Conservation (phyloP, 192 early-diverging fungal species). For the Endogone sp. region DNA sequence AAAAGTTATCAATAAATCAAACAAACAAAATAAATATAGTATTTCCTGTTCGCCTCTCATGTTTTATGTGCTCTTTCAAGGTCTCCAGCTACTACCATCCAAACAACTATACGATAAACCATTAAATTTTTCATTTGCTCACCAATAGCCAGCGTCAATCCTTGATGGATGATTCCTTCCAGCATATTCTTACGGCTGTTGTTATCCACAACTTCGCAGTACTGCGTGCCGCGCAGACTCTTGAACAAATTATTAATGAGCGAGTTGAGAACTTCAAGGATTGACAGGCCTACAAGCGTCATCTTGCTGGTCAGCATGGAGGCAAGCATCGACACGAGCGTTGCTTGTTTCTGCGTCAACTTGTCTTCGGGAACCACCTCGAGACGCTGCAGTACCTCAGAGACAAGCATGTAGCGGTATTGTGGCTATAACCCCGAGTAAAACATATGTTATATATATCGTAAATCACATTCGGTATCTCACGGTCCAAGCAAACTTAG, state of each 20-base stretch:
- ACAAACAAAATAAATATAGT: not conserved
- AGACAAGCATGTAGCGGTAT: slow-evolving; percentile 44
- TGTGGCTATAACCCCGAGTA: slow-evolving; percentile 30
- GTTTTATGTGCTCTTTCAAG: no score
- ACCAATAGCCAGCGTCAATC: not conserved
- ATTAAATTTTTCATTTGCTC: no score
- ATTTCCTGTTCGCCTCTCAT: not conserved
- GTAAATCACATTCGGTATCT: no score
- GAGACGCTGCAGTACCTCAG: slow-evolving; percentile 41
- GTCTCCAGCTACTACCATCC: no score
- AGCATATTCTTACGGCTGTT: not conserved
- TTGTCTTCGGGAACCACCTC: slow-evolving; percentile 4
- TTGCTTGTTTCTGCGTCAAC: slow-evolving; percentile 31
- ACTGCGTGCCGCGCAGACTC: not conserved
- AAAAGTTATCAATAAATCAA: not conserved
- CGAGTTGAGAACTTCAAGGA: slow-evolving; percentile 47
- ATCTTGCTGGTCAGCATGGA: slow-evolving; percentile 38
- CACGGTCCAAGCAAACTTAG: no score
- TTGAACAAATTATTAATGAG: slow-evolving; percentile 31
- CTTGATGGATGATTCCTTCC: not conserved
- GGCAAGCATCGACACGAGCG: slow-evolving; percentile 37
- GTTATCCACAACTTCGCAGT: not conserved
- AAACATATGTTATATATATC: no score
- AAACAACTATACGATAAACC: slow-evolving; percentile 1
- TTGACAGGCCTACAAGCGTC: slow-evolving; percentile 43